Evolutionary conservation across 2,329 filamentous ascomycete species (phyloP).

Genomic region (Claviceps citrina): DNA sequence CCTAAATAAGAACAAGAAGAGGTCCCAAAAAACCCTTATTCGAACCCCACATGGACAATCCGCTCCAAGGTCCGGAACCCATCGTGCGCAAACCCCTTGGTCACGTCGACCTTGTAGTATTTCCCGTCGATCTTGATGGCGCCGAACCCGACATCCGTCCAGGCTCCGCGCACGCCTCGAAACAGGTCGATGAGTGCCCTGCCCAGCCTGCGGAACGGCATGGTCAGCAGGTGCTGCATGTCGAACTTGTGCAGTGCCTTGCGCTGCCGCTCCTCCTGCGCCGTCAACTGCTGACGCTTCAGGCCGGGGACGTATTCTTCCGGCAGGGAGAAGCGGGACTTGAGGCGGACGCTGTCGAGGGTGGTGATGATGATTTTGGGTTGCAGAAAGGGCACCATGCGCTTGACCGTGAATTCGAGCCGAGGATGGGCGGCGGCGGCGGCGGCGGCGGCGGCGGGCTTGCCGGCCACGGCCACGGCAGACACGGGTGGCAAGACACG

Average conservation of each 20-base stretch:
- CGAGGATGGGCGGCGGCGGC: conserved; percentile 19
- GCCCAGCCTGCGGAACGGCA: conserved; percentile 37
- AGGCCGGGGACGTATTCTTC: conserved; percentile 23
- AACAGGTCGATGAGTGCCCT: conserved; percentile 28
- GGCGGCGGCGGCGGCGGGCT: background rate
- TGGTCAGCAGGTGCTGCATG: conserved; percentile 39
- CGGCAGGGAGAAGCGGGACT: conserved; percentile 24
- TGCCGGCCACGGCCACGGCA: too few relatives aligned
- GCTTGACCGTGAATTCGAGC: conserved; percentile 37
- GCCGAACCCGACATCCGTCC: conserved; percentile 42
- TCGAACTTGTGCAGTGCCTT: conserved; percentile 33
- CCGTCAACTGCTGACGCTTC: conserved; percentile 15
- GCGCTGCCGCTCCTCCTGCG: conserved; percentile 22
- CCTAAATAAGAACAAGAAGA: too few relatives aligned
- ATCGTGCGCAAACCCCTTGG: conserved; percentile 42
- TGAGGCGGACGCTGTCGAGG: conserved; percentile 20
- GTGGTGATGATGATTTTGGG: conserved; percentile 26
- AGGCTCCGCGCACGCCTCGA: conserved; percentile 30
- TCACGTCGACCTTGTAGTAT: conserved; percentile 42
- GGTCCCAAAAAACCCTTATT: too few relatives aligned
- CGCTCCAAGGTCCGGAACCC: conserved; percentile 43
- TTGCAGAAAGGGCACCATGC: conserved; percentile 32
- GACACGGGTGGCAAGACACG: conserved; percentile 34
- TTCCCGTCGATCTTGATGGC: conserved; percentile 31
- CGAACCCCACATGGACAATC: conserved; percentile 21